Evolutionary conservation across 2,329 filamentous ascomycete genomes (phyloP), one percentile per base, ranked within the genome.

Genomic region (Penicillium sp.): DNA sequence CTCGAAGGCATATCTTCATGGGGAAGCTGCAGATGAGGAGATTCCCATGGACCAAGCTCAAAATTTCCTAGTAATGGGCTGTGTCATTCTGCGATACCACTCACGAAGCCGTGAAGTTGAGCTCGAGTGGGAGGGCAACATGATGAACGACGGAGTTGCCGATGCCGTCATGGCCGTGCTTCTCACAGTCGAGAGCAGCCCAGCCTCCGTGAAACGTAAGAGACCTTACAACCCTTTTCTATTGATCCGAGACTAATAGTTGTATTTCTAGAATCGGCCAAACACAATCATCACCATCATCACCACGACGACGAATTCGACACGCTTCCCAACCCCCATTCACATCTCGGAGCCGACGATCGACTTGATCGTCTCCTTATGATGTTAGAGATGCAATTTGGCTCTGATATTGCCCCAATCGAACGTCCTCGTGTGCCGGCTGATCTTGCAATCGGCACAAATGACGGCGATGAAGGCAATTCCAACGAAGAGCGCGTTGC

Each of bases 311-410:
- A 72, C 35, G 67, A 76, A 37, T 55, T 63, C 5, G 72, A 81
- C 39, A 76, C 79, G 55, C 74, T 77, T 25, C 81, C 80, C 47
- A 95, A 96, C 70, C 89, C 88, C 0, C 92, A 96, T 74, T 84
- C 88, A 13, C 84, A 89, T 45, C 77, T 92, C 43, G 84, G 84
- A 10, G 82, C 92, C 0, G 82, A 88, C 45, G 91, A 96, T 66
- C 89, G 91, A 42, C 86, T 98, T 42, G 85, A 89, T 61, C 88
- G 93, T 33, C 86, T 99, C 21, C 89, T 96, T 77, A 91, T 96
- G 86, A 96, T 99, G 80, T 88, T 99, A 14, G 95, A 99, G 80
- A 91, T 93, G 3, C 95, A 99, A 74, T 99, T 99, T 71, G 95
- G 95, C 60, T 88, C 95, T 62, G 88, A 91, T 58, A 87, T 98